Evolutionary conservation across 2,329 filamentous ascomycete species (phyloP).

Genomic region (Fusarium nelsonii): DNA sequence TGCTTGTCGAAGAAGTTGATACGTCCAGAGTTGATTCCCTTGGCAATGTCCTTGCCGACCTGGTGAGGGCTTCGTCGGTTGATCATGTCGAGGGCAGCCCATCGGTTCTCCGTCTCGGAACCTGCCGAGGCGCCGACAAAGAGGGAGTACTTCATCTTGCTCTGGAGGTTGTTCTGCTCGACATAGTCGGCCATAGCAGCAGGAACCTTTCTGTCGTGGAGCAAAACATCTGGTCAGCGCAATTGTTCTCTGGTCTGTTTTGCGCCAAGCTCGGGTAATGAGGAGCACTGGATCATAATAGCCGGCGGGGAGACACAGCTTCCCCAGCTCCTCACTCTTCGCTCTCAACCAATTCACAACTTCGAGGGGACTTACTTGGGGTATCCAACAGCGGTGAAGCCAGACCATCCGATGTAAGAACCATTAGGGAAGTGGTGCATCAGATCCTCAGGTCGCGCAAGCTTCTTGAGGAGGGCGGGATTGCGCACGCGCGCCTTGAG

Average conservation of each 20-base stretch:
- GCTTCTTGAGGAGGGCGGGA: constrained; percentile 82
- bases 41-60: constrained; percentile 89
- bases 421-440: constrained; percentile 85
- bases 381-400: constrained; percentile 91
- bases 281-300: constrained; percentile 22
- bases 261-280: constrained; percentile 35
- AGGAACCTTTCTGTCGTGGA: constrained; percentile 76
- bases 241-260: constrained; percentile 6
- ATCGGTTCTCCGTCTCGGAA: constrained; percentile 90
- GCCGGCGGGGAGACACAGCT: constrained; percentile 25
- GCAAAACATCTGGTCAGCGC: constrained; percentile 28
- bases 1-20: constrained; percentile 97
- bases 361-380: constrained; percentile 68
- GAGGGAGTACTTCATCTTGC: constrained; percentile 85
- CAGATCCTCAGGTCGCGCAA: constrained; percentile 82
- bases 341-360: not conserved
- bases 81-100: constrained; percentile 92
- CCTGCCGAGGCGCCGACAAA: constrained; percentile 93
- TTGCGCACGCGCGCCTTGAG: constrained; percentile 81
- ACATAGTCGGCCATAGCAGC: constrained; percentile 88
- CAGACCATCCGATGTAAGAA: constrained; percentile 90
- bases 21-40: constrained; percentile 88
- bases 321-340: not conserved
- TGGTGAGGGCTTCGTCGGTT: constrained; percentile 87
- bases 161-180: constrained; percentile 86